These are phyloP conservation scores for Striga hermonthica DNA, from an alignment of 305 asterid species.

Conservation along the genomic window DNA sequence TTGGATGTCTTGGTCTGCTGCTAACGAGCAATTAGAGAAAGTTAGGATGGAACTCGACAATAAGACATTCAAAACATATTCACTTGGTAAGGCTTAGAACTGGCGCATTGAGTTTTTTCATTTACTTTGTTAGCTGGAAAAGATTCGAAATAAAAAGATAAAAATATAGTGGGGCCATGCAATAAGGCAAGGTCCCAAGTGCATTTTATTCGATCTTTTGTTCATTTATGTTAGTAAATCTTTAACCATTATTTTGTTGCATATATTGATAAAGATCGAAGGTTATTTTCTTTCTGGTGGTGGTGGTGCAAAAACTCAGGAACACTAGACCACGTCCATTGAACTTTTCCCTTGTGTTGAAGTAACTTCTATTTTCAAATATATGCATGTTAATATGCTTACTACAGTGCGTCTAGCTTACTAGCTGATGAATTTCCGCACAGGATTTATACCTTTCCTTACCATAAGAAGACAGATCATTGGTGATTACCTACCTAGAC, in stretches of 20 bases:
- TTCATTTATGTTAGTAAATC: neutral
- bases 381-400: too few relatives aligned
- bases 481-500: neutral
- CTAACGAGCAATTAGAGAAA: slow-evolving; percentile 80
- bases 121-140: slow-evolving; percentile 15
- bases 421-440: neutral
- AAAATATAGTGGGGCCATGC: neutral
- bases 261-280: neutral
- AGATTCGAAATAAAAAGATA: neutral
- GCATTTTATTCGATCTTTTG: neutral
- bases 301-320: neutral
- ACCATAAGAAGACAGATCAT: neutral
- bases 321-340: neutral
- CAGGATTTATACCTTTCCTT: neutral
- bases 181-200: neutral
- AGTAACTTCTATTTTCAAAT: too few relatives aligned
- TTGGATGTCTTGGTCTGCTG: slow-evolving; percentile 90
- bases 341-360: neutral
- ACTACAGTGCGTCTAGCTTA: too few relatives aligned
- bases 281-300: neutral
- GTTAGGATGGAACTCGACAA: slow-evolving; percentile 89
- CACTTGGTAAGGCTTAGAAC: slow-evolving; percentile 60
- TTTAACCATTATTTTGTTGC: neutral
- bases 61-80: slow-evolving; percentile 63
- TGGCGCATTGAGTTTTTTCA: slow-evolving; percentile 16